These are phyloP conservation scores for Pneumocystis canis DNA, from an alignment of 1,139 yeast genomes.

Conservation along the genomic window DNA sequence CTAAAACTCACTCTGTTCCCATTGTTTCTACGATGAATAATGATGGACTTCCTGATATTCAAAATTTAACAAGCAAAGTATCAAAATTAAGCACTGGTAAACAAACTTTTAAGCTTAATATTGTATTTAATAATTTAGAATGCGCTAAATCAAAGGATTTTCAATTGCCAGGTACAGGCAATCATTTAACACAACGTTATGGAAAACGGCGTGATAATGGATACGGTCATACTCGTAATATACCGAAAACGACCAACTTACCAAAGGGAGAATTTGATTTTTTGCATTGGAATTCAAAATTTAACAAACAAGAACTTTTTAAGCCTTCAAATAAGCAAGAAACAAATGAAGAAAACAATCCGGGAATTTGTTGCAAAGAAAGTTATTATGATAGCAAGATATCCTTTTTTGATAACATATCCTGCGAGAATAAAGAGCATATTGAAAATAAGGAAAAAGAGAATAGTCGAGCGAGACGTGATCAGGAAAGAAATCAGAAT, in stretches of 20 bases:
- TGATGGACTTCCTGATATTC: slow-evolving; percentile 3
- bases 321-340: slow-evolving; percentile 13
- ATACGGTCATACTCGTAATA: slow-evolving; percentile 4
- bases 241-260: slow-evolving; percentile 6
- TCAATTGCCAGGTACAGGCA: slow-evolving; percentile 4
- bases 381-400: slow-evolving; percentile 39
- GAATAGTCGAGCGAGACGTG: slow-evolving; percentile 29
- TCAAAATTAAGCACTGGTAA: not conserved
- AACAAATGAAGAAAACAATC: slow-evolving; percentile 36
- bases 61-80: slow-evolving; percentile 25
- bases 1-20: slow-evolving; percentile 7
- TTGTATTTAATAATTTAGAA: not conserved
- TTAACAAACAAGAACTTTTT: slow-evolving; percentile 7
- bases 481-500: slow-evolving; percentile 47
- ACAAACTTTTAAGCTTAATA: not conserved
- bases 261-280: slow-evolving; percentile 12
- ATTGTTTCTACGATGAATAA: slow-evolving; percentile 8
- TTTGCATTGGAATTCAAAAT: slow-evolving; percentile 11
- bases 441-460: slow-evolving; percentile 14
- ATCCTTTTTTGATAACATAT: slow-evolving; percentile 44
- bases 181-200: slow-evolving; percentile 3
- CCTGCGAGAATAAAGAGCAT: slow-evolving; percentile 20
- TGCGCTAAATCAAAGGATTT: not conserved
- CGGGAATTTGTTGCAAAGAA: slow-evolving; percentile 59
- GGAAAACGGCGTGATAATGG: not conserved